These are phyloP conservation scores for Mycena haematopus DNA, from an alignment of 768 basidiomycete species.

Conservation along the genomic window DNA sequence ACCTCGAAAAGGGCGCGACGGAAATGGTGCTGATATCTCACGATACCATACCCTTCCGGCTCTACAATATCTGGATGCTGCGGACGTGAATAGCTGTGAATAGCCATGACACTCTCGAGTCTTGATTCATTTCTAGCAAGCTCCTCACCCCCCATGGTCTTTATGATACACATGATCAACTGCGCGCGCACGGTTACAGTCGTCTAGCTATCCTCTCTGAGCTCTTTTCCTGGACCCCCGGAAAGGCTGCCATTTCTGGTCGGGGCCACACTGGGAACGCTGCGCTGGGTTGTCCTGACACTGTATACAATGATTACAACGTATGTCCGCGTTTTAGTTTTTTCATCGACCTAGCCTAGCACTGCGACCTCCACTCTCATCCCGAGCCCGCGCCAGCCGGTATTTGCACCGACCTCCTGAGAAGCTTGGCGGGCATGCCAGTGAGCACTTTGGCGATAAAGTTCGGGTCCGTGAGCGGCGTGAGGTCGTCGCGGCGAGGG, in stretches of 20 bases:
- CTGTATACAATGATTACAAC: neutral
- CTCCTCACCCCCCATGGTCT: neutral
- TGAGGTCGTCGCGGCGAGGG: constrained; percentile 79
- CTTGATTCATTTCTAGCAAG: neutral
- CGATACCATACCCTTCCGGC: too few species aligned
- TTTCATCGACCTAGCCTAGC: constrained; percentile 32
- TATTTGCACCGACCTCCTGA: constrained; percentile 69
- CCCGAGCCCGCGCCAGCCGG: constrained; percentile 86
- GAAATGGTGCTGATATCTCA: too few species aligned
- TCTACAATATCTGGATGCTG: too few species aligned
- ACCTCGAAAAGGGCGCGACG: too few species aligned
- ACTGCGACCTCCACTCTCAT: constrained; percentile 62
- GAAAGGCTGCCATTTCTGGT: too few species aligned
- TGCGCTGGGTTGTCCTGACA: neutral
- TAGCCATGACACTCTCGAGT: neutral
- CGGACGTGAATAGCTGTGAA: too few species aligned
- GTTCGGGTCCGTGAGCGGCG: constrained; percentile 85
- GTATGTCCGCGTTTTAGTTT: neutral
- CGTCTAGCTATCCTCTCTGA: too few species aligned
- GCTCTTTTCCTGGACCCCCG: too few species aligned
- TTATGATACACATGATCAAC: neutral
- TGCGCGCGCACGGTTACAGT: too few species aligned
- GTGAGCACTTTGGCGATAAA: constrained; percentile 80
- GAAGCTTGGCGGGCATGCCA: constrained; percentile 65
- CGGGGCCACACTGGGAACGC: too few species aligned